Evolutionary conservation across 1,139 yeast genomes (phyloP).

Genomic region (Blastobotrys persicus): DNA sequence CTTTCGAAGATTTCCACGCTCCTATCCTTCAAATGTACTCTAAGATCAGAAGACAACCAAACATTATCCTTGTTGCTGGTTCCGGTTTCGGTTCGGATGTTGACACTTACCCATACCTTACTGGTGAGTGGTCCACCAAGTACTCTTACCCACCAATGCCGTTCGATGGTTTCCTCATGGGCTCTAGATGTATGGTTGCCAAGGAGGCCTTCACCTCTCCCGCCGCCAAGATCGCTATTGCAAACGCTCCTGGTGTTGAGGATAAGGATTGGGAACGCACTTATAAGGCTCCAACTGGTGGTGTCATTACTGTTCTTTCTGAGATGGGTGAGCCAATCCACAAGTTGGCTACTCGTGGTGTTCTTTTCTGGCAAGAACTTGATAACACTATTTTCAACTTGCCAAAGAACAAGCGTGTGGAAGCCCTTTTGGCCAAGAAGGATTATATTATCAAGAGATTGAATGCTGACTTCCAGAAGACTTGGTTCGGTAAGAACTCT

Average conservation of each 20-base stretch:
- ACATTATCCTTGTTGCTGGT: slow-evolving; percentile 91
- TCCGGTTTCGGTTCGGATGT: slow-evolving; percentile 97
- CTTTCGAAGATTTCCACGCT: slow-evolving; percentile 98
- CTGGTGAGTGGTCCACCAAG: slow-evolving; percentile 89
- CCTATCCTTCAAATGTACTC: slow-evolving; percentile 95
- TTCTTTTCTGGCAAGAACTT: slow-evolving; percentile 86
- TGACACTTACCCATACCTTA: slow-evolving; percentile 94
- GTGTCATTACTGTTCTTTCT: slow-evolving; percentile 90
- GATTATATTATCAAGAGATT: slow-evolving; percentile 80
- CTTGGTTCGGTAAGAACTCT: slow-evolving; percentile 87
- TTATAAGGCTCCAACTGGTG: slow-evolving; percentile 94
- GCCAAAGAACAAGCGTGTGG: slow-evolving; percentile 86
- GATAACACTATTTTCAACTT: slow-evolving; percentile 89
- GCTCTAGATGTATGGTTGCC: slow-evolving; percentile 97
- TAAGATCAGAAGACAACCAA: slow-evolving; percentile 86
- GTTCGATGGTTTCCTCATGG: slow-evolving; percentile 93
- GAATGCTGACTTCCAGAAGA: slow-evolving; percentile 95
- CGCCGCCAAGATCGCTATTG: slow-evolving; percentile 91
- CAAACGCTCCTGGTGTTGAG: slow-evolving; percentile 83
- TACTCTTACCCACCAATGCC: slow-evolving; percentile 98
- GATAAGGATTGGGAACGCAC: slow-evolving; percentile 91
- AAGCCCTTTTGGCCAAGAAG: slow-evolving; percentile 77
- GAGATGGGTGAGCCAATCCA: slow-evolving; percentile 99
- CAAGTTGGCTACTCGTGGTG: slow-evolving; percentile 98
- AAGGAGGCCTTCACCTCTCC: slow-evolving; percentile 93